Conservation (phyloP, 2,329 filamentous ascomycete species). For the Calcarisporium arbuscula region DNA sequence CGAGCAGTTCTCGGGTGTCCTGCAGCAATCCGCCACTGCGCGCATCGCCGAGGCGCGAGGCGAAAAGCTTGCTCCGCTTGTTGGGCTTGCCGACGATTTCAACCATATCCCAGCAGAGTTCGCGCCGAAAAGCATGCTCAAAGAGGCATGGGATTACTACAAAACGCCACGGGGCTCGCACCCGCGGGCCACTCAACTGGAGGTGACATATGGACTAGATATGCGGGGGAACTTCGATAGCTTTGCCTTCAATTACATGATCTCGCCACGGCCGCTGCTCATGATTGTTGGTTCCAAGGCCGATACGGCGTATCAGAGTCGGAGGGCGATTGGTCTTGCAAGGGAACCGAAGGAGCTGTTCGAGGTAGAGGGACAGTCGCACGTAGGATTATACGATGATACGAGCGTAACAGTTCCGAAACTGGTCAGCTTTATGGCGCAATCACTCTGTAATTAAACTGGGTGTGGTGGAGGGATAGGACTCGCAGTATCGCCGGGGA, state of each 20-base stretch:
- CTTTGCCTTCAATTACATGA: constrained; percentile 10
- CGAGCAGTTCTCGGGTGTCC: constrained; percentile 3
- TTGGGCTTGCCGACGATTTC: constrained; percentile 3
- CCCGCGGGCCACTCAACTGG: constrained; percentile 5
- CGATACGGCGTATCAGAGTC: constrained; percentile 8
- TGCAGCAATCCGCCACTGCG: constrained; percentile 5
- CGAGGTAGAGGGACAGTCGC: constrained; percentile 8
- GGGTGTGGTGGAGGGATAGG: background rate
- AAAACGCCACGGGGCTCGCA: constrained; percentile 10
- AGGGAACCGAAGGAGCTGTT: constrained; percentile 12
- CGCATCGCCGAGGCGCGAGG: constrained; percentile 3
- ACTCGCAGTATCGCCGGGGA: too few relatives aligned
- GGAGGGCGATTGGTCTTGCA: constrained; percentile 6
- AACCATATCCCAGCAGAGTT: constrained; percentile 2
- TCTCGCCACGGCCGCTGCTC: constrained; percentile 10
- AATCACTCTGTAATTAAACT: too few relatives aligned
- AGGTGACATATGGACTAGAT: constrained; percentile 7
- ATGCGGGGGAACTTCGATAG: constrained; percentile 9
- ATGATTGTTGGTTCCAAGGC: constrained; percentile 13
- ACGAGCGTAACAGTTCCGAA: constrained; percentile 8
- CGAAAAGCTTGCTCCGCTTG: constrained; percentile 1
- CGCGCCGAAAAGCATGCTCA: constrained; percentile 5
- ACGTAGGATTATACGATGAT: constrained; percentile 13
- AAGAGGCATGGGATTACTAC: constrained; percentile 12
- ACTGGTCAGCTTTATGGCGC: constrained; percentile 20